These are phyloP conservation scores for Bimuria novae-zelandiae DNA, from an alignment of 2,329 filamentous ascomycete species.

Conservation along the genomic window DNA sequence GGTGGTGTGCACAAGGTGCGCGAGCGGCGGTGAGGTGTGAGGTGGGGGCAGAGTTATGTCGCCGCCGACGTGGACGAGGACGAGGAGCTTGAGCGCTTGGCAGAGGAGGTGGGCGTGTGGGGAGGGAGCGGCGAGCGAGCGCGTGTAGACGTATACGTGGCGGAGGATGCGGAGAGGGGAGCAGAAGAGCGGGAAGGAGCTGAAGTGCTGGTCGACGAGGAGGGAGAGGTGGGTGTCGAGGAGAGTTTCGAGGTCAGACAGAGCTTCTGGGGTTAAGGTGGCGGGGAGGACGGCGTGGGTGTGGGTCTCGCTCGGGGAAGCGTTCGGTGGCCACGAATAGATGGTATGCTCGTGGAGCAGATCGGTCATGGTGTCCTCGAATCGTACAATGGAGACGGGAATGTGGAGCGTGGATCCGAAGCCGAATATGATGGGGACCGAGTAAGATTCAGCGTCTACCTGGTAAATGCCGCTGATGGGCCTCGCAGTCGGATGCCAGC, in stretches of 20 bases:
- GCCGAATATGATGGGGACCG: slow-evolving; percentile 39
- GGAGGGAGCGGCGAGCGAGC: slow-evolving; percentile 21
- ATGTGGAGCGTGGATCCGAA: slow-evolving; percentile 37
- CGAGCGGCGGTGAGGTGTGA: slow-evolving; percentile 17
- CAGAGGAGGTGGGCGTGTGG: slow-evolving; percentile 30
- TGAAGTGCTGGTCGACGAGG: slow-evolving; percentile 41
- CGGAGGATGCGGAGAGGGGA: slow-evolving; percentile 40
- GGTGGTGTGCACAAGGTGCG: slow-evolving; percentile 24
- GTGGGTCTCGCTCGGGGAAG: slow-evolving; percentile 19
- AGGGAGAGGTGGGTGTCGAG: slow-evolving; percentile 39
- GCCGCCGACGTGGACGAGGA: slow-evolving; percentile 46
- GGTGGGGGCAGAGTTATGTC: slow-evolving; percentile 38
- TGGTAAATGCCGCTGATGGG: slow-evolving; percentile 26
- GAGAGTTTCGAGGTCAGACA: slow-evolving; percentile 21
- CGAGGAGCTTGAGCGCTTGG: slow-evolving; percentile 44
- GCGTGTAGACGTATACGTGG: slow-evolving; percentile 41
- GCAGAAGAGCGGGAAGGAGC: slow-evolving; percentile 40
- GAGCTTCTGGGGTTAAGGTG: slow-evolving; percentile 29
- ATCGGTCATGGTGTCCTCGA: slow-evolving; percentile 18
- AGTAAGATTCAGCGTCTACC: slow-evolving; percentile 25
- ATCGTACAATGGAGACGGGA: slow-evolving; percentile 30
- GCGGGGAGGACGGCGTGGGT: slow-evolving; percentile 43
- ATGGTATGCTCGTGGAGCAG: slow-evolving; percentile 42
- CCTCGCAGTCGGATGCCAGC: slow-evolving; percentile 43
- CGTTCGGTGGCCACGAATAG: slow-evolving; percentile 43